Percentiles rank a stretch among this genome's conserved stretches.
phyloP scores from a whole-genome alignment of 257 asterid genomes.

The Forsythia viridissima region DNA sequence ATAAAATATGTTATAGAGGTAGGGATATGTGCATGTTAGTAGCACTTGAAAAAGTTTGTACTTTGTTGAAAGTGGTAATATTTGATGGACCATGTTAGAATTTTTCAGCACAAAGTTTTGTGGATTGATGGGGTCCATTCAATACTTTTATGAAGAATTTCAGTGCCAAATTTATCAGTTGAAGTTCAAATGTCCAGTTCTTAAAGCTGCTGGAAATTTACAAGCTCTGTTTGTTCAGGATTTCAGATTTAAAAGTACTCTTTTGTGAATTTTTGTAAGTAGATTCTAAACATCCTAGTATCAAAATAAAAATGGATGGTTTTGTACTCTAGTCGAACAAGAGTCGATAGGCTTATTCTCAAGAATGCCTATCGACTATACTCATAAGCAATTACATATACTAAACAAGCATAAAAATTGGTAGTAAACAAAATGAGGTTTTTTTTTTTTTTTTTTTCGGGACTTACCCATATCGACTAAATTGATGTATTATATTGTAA shows the following conservation, averaged over 20 bases:
- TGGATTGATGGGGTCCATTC: neutral
- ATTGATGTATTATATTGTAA: neutral
- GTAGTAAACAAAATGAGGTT: too few species aligned
- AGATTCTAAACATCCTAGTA: neutral
- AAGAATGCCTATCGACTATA: neutral
- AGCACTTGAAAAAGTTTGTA: neutral
- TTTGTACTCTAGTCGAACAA: neutral
- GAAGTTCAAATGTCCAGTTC: neutral
- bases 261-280: neutral
- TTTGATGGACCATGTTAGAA: neutral
- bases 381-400: too few species aligned
- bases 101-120: neutral
- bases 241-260: neutral
- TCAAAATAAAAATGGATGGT: too few species aligned
- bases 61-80: neutral
- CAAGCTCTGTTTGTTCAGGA: neutral
- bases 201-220: neutral
- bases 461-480: neutral
- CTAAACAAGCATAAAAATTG: too few species aligned
- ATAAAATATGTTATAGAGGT: neutral
- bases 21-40: neutral
- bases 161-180: neutral
- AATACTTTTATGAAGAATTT: neutral
- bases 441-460: too few species aligned
- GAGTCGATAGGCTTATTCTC: neutral